Conservation (phyloP, 139 green algal genomes). For the Chlamydomonas asymmetrica region DNA sequence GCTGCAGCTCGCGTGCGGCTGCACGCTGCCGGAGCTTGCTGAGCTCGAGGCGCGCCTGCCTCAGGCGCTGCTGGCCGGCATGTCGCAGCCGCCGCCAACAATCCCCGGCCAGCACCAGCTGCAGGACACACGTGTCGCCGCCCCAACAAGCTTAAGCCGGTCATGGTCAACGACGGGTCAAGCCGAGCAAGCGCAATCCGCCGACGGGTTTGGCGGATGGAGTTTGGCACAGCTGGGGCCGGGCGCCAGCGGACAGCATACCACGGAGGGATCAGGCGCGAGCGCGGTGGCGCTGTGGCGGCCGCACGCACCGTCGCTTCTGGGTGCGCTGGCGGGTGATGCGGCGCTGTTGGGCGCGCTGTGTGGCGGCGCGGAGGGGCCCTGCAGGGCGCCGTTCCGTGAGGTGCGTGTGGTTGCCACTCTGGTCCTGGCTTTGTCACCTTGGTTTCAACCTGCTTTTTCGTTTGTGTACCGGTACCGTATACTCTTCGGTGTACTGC, state of each 20-base stretch:
- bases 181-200: neutral
- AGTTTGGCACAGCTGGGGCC: too few species aligned
- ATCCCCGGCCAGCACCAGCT: neutral
- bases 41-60: constrained; percentile 1
- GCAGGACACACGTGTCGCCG: neutral
- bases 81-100: neutral
- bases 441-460: neutral
- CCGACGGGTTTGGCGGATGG: neutral
- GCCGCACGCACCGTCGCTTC: neutral
- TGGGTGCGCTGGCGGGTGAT: constrained; percentile 9
- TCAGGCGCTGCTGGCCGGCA: neutral
- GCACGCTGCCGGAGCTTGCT: constrained; percentile 10
- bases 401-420: too few species aligned
- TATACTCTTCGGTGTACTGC: neutral
- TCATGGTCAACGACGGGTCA: neutral
- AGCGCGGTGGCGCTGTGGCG: constrained; percentile 2
- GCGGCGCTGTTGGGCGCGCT: constrained; percentile 11
- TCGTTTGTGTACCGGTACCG: neutral
- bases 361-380: constrained; percentile 4
- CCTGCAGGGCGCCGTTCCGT: constrained; percentile 1
- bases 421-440: too few species aligned
- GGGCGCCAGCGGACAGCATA: neutral
- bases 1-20: constrained; percentile 3
- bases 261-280: neutral
- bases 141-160: neutral